Evolutionary conservation across 2,329 filamentous ascomycete species (phyloP).

Genomic region (Didymella pinodella): DNA sequence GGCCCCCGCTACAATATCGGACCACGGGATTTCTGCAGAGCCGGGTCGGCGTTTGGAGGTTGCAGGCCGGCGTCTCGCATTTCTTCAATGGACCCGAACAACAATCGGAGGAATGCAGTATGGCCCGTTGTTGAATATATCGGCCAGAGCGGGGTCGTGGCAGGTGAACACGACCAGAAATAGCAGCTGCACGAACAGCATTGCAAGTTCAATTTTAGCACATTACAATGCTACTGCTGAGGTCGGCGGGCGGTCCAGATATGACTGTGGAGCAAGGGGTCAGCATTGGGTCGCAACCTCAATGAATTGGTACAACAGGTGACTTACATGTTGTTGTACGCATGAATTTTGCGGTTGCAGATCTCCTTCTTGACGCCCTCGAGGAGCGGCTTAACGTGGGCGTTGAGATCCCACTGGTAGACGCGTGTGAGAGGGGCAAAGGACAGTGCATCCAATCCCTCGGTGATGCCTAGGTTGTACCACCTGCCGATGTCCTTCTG

Average conservation of each 20-base stretch:
- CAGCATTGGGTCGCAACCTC: constrained; percentile 35
- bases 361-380: constrained; percentile 72
- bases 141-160: constrained; percentile 23
- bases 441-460: constrained; percentile 76
- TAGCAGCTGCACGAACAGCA: constrained; percentile 22
- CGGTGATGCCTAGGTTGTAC: constrained; percentile 81
- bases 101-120: constrained; percentile 18
- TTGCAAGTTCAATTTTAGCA: constrained; percentile 25
- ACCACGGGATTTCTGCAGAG: constrained; percentile 14
- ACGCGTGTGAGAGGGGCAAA: constrained; percentile 75
- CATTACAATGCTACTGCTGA: constrained; percentile 44
- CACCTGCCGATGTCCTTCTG: constrained; percentile 76
- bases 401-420: constrained; percentile 65
- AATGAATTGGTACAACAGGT: constrained; percentile 37
- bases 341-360: constrained; percentile 71
- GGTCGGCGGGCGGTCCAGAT: constrained; percentile 59
- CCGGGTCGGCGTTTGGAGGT: constrained; percentile 10
- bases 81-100: constrained; percentile 20
- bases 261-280: constrained; percentile 52
- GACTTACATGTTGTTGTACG: constrained; percentile 80
- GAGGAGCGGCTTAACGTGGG: constrained; percentile 68
- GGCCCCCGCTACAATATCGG: constrained; percentile 9
- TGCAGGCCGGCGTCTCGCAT: constrained; percentile 7
- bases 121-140: constrained; percentile 16
- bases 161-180: constrained; percentile 23